Conservation (phyloP, 345 rosid species). For the Eucalyptus sp. region DNA sequence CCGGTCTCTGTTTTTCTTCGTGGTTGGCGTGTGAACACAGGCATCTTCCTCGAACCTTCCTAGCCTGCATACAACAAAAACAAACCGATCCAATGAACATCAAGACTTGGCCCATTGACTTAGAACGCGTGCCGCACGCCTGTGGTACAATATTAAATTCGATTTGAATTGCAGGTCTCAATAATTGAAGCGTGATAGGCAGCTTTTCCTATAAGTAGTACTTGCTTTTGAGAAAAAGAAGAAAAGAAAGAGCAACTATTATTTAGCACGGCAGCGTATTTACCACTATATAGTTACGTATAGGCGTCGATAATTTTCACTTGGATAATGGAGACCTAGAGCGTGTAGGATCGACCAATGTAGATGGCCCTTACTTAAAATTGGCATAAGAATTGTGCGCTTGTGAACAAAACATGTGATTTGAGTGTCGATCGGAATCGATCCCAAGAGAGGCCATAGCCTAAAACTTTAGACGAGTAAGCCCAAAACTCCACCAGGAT, state of each 20-base stretch:
- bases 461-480: not conserved
- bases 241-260: not conserved
- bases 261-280: not conserved
- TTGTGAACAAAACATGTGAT: not conserved
- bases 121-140: not conserved
- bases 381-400: not conserved
- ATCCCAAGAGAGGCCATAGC: not conserved
- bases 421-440: not conserved
- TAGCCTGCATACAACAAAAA: not conserved
- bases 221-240: not conserved
- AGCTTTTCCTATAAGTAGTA: not conserved
- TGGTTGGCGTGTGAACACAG: not conserved
- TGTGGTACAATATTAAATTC: not conserved
- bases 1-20: not conserved
- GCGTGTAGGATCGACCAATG: not conserved
- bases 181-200: not conserved
- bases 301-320: not conserved
- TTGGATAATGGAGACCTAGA: not conserved
- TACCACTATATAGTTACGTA: not conserved
- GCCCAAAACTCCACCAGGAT: not conserved
- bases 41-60: constrained; percentile 16
- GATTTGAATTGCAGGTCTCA: not conserved
- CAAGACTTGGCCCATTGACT: not conserved
- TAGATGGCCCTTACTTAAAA: not conserved
- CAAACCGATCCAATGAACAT: not conserved